These are phyloP conservation scores for Cyclocybe cylindracea DNA, from an alignment of 768 basidiomycete species.

Conservation along the genomic window DNA sequence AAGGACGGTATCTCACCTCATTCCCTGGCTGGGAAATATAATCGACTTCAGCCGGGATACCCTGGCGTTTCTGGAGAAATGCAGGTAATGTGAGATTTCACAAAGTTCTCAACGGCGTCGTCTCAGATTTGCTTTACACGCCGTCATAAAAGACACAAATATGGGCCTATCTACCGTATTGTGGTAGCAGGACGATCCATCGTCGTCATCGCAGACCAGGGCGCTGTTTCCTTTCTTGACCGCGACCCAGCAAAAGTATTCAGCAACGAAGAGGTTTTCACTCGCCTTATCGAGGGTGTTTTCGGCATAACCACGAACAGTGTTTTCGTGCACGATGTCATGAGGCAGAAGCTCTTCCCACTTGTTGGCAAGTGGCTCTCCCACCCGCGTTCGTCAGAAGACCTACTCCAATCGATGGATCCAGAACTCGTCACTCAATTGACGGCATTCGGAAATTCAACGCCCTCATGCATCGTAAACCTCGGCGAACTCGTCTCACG, in stretches of 20 bases:
- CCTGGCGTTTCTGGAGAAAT: not conserved
- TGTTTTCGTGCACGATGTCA: constrained; percentile 1
- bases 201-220: constrained; percentile 2
- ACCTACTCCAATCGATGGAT: not conserved
- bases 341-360: constrained; percentile 1
- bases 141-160: not conserved
- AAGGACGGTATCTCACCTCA: not conserved
- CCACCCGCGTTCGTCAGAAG: not conserved
- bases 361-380: not conserved
- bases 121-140: not conserved
- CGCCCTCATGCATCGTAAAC: not conserved
- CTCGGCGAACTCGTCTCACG: constrained; percentile 1
- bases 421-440: not conserved
- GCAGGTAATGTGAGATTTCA: not conserved
- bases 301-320: not conserved
- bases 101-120: not conserved
- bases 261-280: not conserved
- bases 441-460: not conserved
- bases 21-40: constrained; percentile 3
- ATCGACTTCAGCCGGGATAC: constrained; percentile 3
- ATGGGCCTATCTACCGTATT: constrained; percentile 1
- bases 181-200: not conserved
- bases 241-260: constrained; percentile 1
- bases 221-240: not conserved
- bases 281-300: not conserved